These are phyloP conservation scores for Dactylonectria macrodidyma DNA, from an alignment of 2,329 filamentous ascomycete species.

Conservation along the genomic window DNA sequence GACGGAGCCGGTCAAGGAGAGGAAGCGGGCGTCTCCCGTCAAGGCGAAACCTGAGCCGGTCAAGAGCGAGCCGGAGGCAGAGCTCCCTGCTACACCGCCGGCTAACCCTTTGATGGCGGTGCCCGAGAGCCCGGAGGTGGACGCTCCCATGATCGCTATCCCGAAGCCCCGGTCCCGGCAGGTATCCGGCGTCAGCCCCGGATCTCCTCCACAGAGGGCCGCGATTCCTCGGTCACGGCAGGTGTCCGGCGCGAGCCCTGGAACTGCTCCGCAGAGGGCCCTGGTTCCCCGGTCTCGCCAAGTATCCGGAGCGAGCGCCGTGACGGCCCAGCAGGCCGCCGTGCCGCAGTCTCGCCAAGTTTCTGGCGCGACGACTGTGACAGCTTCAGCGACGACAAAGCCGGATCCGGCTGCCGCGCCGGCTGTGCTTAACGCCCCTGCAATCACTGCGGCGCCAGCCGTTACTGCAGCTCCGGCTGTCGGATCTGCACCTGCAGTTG, in stretches of 20 bases:
- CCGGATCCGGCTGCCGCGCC: not conserved
- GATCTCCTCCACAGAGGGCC: not conserved
- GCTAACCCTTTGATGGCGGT: slow-evolving; percentile 35
- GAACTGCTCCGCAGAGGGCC: not conserved
- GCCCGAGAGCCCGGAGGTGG: slow-evolving; percentile 31
- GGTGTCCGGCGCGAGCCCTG: slow-evolving; percentile 21
- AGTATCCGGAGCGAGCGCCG: slow-evolving; percentile 19
- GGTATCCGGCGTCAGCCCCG: slow-evolving; percentile 28
- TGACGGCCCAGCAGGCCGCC: not conserved
- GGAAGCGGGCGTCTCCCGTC: not conserved
- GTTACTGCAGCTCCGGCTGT: slow-evolving; percentile 24
- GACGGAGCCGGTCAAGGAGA: slow-evolving; percentile 17
- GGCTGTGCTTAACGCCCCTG: slow-evolving; percentile 6
- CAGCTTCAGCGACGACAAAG: slow-evolving; percentile 7
- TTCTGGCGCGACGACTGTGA: slow-evolving; percentile 24
- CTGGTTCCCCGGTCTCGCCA: slow-evolving; percentile 29
- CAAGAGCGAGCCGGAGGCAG: slow-evolving; percentile 27
- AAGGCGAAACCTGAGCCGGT: not conserved
- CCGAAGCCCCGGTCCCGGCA: slow-evolving; percentile 35
- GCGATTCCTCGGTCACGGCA: slow-evolving; percentile 29
- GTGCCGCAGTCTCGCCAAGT: slow-evolving; percentile 36
- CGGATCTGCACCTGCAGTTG: not conserved
- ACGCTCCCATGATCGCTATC: slow-evolving; percentile 27
- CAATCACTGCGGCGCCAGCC: not conserved
- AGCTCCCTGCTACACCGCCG: not conserved